Evolutionary conservation across 2,329 filamentous ascomycete genomes (phyloP).

Genomic region (Helicocarpus griseus): DNA sequence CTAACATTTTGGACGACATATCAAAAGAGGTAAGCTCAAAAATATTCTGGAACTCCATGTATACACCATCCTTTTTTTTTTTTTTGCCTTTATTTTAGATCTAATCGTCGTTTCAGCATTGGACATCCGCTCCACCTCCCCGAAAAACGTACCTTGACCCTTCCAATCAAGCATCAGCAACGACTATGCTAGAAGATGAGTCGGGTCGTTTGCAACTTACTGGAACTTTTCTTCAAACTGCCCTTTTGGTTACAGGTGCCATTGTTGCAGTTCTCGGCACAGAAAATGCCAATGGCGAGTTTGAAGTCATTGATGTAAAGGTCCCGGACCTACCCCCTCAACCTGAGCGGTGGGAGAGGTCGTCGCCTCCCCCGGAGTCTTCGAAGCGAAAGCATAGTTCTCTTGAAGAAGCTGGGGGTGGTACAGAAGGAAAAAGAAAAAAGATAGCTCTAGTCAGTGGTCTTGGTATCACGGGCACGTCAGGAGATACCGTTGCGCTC

Average conservation of each 20-base stretch:
- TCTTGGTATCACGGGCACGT: constrained; percentile 67
- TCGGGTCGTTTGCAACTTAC: constrained; percentile 76
- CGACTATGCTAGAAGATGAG: constrained; percentile 88
- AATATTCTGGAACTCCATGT: neutral
- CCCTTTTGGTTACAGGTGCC: constrained; percentile 79
- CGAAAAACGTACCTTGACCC: constrained; percentile 64
- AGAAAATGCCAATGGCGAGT: constrained; percentile 83
- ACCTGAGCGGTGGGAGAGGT: constrained; percentile 65
- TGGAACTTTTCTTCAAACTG: constrained; percentile 56
- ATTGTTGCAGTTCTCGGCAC: constrained; percentile 92
- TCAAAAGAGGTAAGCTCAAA: constrained; percentile 64
- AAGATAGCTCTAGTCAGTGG: constrained; percentile 89
- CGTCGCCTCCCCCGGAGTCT: constrained; percentile 28
- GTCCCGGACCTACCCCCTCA: constrained; percentile 80
- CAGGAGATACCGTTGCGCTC: constrained; percentile 64
- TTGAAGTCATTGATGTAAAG: constrained; percentile 84
- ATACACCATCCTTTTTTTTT: neutral
- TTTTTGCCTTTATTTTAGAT: neutral
- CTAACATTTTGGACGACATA: constrained; percentile 90
- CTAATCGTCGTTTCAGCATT: constrained; percentile 50
- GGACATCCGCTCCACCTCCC: constrained; percentile 72
- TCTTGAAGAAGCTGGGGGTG: constrained; percentile 8
- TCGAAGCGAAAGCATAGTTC: constrained; percentile 23
- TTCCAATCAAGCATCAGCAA: constrained; percentile 37
- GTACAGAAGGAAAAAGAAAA: constrained; percentile 43